Evolutionary conservation across 305 asterid species (phyloP).

Genomic region (Fraxinus nigra): DNA sequence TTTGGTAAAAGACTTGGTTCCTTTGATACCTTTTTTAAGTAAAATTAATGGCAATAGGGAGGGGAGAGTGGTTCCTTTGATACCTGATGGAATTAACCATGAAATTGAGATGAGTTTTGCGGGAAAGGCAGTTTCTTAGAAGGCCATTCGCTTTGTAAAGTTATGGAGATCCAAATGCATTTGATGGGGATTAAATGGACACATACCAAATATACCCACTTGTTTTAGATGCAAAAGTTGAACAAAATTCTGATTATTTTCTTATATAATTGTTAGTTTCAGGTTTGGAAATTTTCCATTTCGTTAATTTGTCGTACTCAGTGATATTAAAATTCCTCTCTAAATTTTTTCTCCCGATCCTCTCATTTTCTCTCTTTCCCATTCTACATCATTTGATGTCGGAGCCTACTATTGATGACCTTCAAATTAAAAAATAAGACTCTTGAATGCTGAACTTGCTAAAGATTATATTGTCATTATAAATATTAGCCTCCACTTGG

Average conservation of each 20-base stretch:
- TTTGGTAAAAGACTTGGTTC: background rate
- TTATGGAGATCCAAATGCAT: background rate
- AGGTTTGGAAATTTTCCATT: background rate
- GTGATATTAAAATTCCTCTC: background rate
- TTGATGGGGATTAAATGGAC: background rate
- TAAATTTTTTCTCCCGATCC: background rate
- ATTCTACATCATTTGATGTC: background rate
- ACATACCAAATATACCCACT: background rate
- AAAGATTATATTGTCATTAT: background rate
- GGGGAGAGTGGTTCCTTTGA: background rate
- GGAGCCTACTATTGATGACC: background rate
- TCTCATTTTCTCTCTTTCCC: background rate
- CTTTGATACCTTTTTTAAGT: too few species aligned
- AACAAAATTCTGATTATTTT: background rate
- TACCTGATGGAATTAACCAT: background rate
- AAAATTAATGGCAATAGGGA: too few species aligned
- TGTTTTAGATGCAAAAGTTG: background rate
- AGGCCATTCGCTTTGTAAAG: background rate
- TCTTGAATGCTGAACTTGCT: background rate
- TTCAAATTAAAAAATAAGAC: background rate
- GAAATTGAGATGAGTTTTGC: background rate
- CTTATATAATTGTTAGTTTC: background rate
- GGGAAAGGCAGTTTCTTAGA: background rate
- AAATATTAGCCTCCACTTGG: background rate
- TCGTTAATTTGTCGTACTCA: background rate